Evolutionary conservation across 345 rosid genomes (phyloP).

Genomic region (Geranium rotundifolium): DNA sequence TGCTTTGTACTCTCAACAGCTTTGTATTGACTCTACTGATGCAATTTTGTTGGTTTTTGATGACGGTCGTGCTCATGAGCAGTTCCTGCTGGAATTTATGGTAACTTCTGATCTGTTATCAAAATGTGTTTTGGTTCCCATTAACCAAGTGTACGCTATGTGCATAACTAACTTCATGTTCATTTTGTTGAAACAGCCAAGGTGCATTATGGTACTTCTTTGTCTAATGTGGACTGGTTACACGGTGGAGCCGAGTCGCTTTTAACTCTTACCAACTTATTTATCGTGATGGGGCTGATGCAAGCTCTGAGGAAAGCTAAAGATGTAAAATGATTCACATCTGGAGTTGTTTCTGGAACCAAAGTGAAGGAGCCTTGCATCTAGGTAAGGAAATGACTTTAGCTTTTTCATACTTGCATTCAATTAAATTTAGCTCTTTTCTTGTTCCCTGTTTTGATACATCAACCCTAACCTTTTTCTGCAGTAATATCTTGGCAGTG

Average conservation of each 20-base stretch:
- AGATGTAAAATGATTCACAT: constrained; percentile 17
- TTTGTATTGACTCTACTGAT: constrained; percentile 17
- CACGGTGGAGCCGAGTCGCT: constrained; percentile 94
- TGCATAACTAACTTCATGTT: neutral
- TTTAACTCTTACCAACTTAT: constrained; percentile 73
- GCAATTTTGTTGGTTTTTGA: constrained; percentile 14
- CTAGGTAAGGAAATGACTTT: constrained; percentile 13
- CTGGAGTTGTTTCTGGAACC: constrained; percentile 15
- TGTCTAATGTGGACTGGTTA: constrained; percentile 87
- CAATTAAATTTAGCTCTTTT: neutral
- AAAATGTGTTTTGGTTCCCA: constrained; percentile 1
- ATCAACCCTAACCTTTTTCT: neutral
- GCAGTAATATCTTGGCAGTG: neutral
- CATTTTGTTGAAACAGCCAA: constrained; percentile 44
- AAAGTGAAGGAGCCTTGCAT: constrained; percentile 22
- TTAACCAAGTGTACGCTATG: neutral
- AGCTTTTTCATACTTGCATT: neutral
- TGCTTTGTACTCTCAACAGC: neutral
- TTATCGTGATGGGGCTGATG: constrained; percentile 79
- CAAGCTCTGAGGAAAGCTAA: constrained; percentile 47
- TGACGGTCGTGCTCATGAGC: constrained; percentile 17
- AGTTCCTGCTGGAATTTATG: constrained; percentile 93
- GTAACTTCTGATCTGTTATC: constrained; percentile 25
- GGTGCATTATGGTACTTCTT: constrained; percentile 75
- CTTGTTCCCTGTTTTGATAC: neutral